Conservation (phyloP, 2,329 filamentous ascomycete genomes). For the Dissoconium aciculare region DNA sequence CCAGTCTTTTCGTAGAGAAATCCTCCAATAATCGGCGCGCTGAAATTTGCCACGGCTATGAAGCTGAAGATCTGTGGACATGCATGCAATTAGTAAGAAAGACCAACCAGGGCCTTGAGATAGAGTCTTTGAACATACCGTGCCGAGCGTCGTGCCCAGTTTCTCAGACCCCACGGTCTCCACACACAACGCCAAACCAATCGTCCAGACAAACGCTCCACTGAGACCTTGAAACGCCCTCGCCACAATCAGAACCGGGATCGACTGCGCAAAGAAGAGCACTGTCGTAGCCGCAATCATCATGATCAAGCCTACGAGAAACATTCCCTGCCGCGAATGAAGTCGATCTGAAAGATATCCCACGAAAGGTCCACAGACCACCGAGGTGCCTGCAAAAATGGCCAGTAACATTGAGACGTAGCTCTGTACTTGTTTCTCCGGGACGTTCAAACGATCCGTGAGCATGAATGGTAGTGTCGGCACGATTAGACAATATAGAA, state of each 20-base stretch:
- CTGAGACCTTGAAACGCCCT: conserved; percentile 44
- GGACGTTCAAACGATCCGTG: conserved; percentile 34
- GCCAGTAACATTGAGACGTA: conserved; percentile 40
- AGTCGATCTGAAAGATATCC: conserved; percentile 42
- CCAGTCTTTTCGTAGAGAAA: conserved; percentile 45
- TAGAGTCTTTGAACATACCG: conserved; percentile 31
- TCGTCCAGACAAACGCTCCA: conserved; percentile 45
- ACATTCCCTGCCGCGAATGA: conserved; percentile 40
- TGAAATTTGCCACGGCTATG: conserved; percentile 41
- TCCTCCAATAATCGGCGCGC: conserved; percentile 45
- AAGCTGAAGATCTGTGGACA: conserved; percentile 46
- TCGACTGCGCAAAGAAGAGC: conserved; percentile 36
- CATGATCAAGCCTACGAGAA: conserved; percentile 40
- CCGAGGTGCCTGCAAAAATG: conserved; percentile 39
- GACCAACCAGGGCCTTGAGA: too few relatives aligned
- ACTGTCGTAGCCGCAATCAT: conserved; percentile 41
- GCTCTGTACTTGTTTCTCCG: conserved; percentile 35
- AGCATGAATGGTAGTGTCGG: conserved; percentile 46
- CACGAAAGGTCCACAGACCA: conserved; percentile 37
- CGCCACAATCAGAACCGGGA: conserved; percentile 37
- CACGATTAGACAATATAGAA: conserved; percentile 45
- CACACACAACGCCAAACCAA: conserved; percentile 42
- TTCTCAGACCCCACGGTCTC: conserved; percentile 44
- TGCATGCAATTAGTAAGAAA: too few relatives aligned
- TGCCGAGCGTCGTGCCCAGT: conserved; percentile 47